phyloP scores from a whole-genome alignment of 495 filamentous ascomycete genomes.

The Pyronema domesticum region DNA sequence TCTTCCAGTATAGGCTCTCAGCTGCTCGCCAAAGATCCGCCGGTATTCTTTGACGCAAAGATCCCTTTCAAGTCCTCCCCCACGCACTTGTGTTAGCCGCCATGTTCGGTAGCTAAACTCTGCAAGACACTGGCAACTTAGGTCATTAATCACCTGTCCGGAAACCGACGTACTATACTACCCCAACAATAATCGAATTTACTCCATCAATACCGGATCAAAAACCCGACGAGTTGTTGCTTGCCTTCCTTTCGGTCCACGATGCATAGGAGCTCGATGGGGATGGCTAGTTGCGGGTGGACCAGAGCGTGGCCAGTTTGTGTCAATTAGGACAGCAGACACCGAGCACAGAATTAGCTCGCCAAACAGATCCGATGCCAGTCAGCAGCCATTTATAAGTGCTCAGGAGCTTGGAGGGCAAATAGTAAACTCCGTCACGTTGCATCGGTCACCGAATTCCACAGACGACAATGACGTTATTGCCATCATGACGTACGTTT shows the following conservation, averaged over 20 bases:
- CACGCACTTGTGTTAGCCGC: neutral
- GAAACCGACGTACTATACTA: slow-evolving; percentile 65
- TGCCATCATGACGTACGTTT: slow-evolving; percentile 41
- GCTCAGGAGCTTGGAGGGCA: slow-evolving; percentile 35
- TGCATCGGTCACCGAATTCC: slow-evolving; percentile 40
- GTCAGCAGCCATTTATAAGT: neutral
- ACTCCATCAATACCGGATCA: slow-evolving; percentile 50
- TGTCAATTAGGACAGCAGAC: slow-evolving; percentile 40
- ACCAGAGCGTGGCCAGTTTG: slow-evolving; percentile 61
- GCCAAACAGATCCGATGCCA: neutral
- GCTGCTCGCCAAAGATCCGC: slow-evolving; percentile 19
- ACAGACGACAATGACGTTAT: slow-evolving; percentile 38
- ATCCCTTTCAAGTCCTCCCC: slow-evolving; percentile 23
- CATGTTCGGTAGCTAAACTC: neutral
- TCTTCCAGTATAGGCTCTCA: slow-evolving; percentile 16
- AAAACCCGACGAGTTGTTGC: slow-evolving; percentile 58
- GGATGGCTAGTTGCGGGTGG: slow-evolving; percentile 87
- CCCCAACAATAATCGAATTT: slow-evolving; percentile 55
- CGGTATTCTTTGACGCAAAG: slow-evolving; percentile 23
- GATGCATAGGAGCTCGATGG: slow-evolving; percentile 65
- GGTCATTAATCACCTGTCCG: slow-evolving; percentile 71
- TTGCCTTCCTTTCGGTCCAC: slow-evolving; percentile 59
- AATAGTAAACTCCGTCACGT: slow-evolving; percentile 56
- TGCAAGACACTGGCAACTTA: slow-evolving; percentile 73
- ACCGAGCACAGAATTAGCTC: neutral